A percentile compares a stretch with the other conserved stretches of the same genome.
Evolutionary conservation across 2,329 filamentous ascomycete genomes (phyloP).

Genomic region (Plenodomus lindquistii): DNA sequence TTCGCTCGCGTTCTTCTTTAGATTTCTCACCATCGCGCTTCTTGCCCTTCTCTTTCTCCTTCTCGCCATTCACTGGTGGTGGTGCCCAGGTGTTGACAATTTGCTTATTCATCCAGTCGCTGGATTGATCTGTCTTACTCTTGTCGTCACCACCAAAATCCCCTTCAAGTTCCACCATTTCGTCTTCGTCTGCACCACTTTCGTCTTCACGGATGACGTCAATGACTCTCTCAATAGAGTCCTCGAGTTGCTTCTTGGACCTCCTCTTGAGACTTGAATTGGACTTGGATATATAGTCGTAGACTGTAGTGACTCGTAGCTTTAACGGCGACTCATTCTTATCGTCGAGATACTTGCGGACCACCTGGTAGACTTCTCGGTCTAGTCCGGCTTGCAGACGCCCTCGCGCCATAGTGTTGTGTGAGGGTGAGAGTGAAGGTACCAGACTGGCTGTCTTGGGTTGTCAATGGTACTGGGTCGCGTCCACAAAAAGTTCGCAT

Average conservation of each 20-base stretch:
- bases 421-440: not conserved
- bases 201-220: conserved; percentile 70
- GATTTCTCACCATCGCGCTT: conserved; percentile 54
- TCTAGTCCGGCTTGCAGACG: conserved; percentile 48
- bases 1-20: conserved; percentile 68
- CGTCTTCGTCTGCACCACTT: conserved; percentile 53
- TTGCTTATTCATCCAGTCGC: conserved; percentile 68
- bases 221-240: conserved; percentile 81
- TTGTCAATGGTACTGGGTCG: not conserved
- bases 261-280: conserved; percentile 85
- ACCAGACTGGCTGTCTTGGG: conserved; percentile 2
- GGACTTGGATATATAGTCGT: conserved; percentile 78
- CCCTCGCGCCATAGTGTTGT: conserved; percentile 29
- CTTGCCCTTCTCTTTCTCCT: conserved; percentile 30
- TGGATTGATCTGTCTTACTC: conserved; percentile 23
- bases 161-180: conserved; percentile 54
- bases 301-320: conserved; percentile 66
- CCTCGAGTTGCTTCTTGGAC: conserved; percentile 80
- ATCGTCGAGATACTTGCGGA: conserved; percentile 75
- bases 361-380: conserved; percentile 70
- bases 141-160: conserved; percentile 34
- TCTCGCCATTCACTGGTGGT: conserved; percentile 34
- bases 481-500: conserved; percentile 28
- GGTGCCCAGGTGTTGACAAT: conserved; percentile 62
- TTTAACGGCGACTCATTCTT: conserved; percentile 52